Evolutionary conservation across 208 protist genomes (phyloP).

Genomic region (Crithidia sp.): DNA sequence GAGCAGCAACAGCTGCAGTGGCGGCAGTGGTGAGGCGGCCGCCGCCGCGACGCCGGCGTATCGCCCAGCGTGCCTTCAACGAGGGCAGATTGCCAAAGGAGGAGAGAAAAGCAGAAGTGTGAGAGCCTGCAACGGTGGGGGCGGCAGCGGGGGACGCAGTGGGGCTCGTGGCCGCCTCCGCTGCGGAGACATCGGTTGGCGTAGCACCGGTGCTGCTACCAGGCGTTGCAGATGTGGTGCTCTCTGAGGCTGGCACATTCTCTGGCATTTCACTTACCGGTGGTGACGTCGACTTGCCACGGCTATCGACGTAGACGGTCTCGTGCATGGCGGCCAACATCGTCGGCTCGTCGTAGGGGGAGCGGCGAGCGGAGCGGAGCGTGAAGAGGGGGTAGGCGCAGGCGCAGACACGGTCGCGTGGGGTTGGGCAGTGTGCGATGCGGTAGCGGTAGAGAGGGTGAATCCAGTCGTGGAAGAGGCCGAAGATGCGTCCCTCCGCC

Average conservation of each 20-base stretch:
- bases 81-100: conserved; percentile 28
- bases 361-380: conserved; percentile 44
- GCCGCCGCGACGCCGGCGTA: conserved; percentile 20
- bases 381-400: conserved; percentile 74
- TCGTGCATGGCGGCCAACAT: conserved; percentile 13
- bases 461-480: conserved; percentile 30
- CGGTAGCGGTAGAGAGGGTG: conserved; percentile 44
- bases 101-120: conserved; percentile 15
- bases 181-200: too few relatives aligned
- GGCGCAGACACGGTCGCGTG: conserved; percentile 42
- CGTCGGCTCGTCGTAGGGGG: conserved; percentile 45
- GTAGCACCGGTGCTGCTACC: too few relatives aligned
- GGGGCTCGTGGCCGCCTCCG: neutral
- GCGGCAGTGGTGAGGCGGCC: neutral
- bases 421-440: conserved; percentile 40
- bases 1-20: neutral
- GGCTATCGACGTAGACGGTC: conserved; percentile 18
- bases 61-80: conserved; percentile 29
- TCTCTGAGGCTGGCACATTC: neutral
- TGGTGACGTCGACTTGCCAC: conserved; percentile 7
- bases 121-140: neutral
- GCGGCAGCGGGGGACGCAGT: neutral
- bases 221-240: too few relatives aligned
- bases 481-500: conserved; percentile 22
- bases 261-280: neutral